Evolutionary conservation across 2,329 filamentous ascomycete species (phyloP).

Genomic region (Thelonectria blattea): DNA sequence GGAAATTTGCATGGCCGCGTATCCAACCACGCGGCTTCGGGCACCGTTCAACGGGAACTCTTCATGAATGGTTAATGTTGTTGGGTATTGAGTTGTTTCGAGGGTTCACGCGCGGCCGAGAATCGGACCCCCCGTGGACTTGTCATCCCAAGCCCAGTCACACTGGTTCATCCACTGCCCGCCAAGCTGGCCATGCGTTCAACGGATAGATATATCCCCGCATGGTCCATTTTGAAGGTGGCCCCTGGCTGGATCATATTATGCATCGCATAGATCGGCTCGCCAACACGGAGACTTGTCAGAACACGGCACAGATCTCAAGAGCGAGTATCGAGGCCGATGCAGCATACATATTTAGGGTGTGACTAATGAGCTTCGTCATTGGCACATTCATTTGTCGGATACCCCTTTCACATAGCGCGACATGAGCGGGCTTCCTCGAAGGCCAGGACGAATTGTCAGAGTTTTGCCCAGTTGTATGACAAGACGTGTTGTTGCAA

Average conservation of each 20-base stretch:
- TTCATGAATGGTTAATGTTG: not conserved
- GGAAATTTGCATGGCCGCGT: not conserved
- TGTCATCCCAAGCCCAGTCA: not conserved
- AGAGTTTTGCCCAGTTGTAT: no score
- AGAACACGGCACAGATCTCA: constrained; percentile 4
- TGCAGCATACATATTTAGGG: constrained; percentile 15
- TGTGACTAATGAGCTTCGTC: no score
- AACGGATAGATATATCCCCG: constrained; percentile 38
- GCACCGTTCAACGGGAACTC: not conserved
- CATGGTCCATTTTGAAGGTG: constrained; percentile 24
- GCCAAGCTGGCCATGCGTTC: constrained; percentile 15
- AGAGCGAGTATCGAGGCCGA: constrained; percentile 20
- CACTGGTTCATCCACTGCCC: not conserved
- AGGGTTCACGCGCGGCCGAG: not conserved
- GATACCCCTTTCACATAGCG: no score
- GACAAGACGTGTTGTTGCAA: not conserved
- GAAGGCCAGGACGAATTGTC: no score
- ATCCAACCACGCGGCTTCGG: not conserved
- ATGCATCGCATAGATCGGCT: constrained; percentile 2
- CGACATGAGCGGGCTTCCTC: no score
- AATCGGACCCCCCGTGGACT: not conserved
- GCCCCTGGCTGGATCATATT: not conserved
- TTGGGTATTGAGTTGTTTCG: not conserved
- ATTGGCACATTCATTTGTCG: no score
- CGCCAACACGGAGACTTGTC: not conserved